Evolutionary conservation across 116 monocot species (phyloP).

Genomic region (Dioscorea cayenensis): DNA sequence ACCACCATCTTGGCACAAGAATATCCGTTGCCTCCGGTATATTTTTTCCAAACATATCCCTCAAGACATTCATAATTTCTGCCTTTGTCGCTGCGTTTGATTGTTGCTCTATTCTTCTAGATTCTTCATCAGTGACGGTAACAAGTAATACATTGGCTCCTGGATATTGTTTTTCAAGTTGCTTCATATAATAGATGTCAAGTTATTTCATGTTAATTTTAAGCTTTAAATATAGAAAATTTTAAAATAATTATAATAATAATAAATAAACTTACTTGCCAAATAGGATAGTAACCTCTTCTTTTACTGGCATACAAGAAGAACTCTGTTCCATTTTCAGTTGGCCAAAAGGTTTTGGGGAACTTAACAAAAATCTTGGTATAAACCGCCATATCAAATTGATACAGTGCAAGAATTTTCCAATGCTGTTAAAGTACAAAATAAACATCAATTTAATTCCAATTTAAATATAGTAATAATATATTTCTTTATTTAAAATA

Average conservation of each 20-base stretch:
- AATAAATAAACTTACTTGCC: slow-evolving; percentile 45
- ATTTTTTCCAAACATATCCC: slow-evolving; percentile 60
- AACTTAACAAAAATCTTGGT: slow-evolving; percentile 80
- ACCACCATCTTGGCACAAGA: slow-evolving; percentile 85
- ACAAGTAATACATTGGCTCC: slow-evolving; percentile 64
- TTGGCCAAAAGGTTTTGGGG: slow-evolving; percentile 60
- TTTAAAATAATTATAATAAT: no score
- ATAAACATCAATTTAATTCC: background rate
- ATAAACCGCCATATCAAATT: slow-evolving; percentile 78
- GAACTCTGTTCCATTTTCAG: slow-evolving; percentile 58
- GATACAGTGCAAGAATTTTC: slow-evolving; percentile 55
- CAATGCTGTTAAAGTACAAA: slow-evolving; percentile 14
- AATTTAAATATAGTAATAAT: no score
- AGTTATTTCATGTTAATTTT: background rate
- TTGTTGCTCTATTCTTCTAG: slow-evolving; percentile 82
- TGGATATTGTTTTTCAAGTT: slow-evolving; percentile 53
- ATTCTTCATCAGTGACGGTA: slow-evolving; percentile 75
- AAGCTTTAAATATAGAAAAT: background rate
- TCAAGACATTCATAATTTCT: slow-evolving; percentile 63
- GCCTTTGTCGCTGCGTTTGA: slow-evolving; percentile 40
- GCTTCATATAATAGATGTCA: slow-evolving; percentile 14
- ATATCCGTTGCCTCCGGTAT: slow-evolving; percentile 65
- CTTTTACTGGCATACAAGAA: slow-evolving; percentile 59
- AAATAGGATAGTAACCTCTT: slow-evolving; percentile 69
- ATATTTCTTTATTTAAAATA: no score